A percentile compares a stretch with the other conserved stretches of the same genome.
phyloP scores from a whole-genome alignment of 441 rosid species.

The Arabidopsis lyrata region DNA sequence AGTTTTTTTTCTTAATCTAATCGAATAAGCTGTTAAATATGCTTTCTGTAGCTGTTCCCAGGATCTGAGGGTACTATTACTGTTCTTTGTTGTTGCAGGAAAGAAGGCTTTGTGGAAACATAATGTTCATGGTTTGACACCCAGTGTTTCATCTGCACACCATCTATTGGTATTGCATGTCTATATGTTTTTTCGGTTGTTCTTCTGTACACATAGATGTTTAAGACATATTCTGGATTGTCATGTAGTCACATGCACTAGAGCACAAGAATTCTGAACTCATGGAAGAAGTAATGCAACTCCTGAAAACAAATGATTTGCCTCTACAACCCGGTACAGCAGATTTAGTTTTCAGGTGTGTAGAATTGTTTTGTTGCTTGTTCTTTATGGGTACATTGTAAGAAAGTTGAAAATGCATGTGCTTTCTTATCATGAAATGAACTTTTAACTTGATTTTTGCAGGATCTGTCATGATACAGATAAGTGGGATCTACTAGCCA shows the following conservation, averaged over 20 bases:
- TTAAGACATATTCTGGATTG: slow-evolving; percentile 33
- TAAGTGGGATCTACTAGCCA: slow-evolving; percentile 71
- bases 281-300: slow-evolving; percentile 75
- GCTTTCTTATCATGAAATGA: slow-evolving; percentile 22
- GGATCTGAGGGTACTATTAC: background rate
- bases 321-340: slow-evolving; percentile 83
- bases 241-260: slow-evolving; percentile 73
- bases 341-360: slow-evolving; percentile 79
- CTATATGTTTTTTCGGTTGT: background rate
- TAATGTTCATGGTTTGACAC: slow-evolving; percentile 81
- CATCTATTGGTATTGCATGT: slow-evolving; percentile 68
- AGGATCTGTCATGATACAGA: slow-evolving; percentile 75
- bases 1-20: background rate
- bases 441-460: slow-evolving; percentile 51
- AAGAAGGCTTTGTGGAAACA: slow-evolving; percentile 79
- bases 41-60: background rate
- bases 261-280: slow-evolving; percentile 59
- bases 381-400: background rate
- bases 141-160: slow-evolving; percentile 77
- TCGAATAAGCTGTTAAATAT: background rate
- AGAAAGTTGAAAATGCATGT: background rate
- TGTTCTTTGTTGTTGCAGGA: slow-evolving; percentile 51
- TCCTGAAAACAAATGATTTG: slow-evolving; percentile 61
- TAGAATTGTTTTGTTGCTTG: background rate
- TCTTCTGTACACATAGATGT: background rate